Percentiles rank a stretch among this genome's conserved stretches.
Evolutionary conservation across 805 yeast species (phyloP).

Genomic region (Maudiozyma serrabonitensis): DNA sequence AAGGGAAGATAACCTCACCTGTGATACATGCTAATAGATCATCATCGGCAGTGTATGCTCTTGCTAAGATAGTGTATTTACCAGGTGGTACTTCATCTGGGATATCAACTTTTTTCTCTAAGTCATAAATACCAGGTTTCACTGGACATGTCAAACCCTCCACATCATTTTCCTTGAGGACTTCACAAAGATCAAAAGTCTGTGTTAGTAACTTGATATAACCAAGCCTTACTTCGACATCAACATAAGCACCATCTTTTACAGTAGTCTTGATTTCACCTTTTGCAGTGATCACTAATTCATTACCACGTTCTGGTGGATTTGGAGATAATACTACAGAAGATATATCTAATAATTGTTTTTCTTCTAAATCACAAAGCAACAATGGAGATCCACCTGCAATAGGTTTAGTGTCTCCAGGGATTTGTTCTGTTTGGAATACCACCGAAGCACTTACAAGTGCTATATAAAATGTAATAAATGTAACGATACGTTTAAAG

Average conservation of each 20-base stretch:
- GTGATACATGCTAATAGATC: slow-evolving; percentile 75
- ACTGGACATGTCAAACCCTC: slow-evolving; percentile 66
- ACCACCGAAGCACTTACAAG: neutral
- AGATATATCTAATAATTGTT: slow-evolving; percentile 57
- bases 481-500: neutral
- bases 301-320: slow-evolving; percentile 82
- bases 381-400: slow-evolving; percentile 86
- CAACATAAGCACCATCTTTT: slow-evolving; percentile 85
- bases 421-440: neutral
- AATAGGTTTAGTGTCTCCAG: slow-evolving; percentile 42
- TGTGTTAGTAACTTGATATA: slow-evolving; percentile 80
- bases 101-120: slow-evolving; percentile 66
- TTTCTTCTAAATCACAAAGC: slow-evolving; percentile 56
- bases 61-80: slow-evolving; percentile 72
- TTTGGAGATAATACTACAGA: slow-evolving; percentile 62
- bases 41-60: slow-evolving; percentile 82
- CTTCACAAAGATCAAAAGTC: slow-evolving; percentile 89
- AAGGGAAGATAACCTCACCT: slow-evolving; percentile 47
- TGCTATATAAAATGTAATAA: neutral
- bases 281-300: slow-evolving; percentile 67
- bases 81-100: slow-evolving; percentile 96
- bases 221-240: slow-evolving; percentile 87
- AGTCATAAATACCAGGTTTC: slow-evolving; percentile 51
- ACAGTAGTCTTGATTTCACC: slow-evolving; percentile 52
- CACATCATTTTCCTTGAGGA: slow-evolving; percentile 65